phyloP scores from a whole-genome alignment of 2,329 filamentous ascomycete genomes.

The Samsoniella hepiali region DNA sequence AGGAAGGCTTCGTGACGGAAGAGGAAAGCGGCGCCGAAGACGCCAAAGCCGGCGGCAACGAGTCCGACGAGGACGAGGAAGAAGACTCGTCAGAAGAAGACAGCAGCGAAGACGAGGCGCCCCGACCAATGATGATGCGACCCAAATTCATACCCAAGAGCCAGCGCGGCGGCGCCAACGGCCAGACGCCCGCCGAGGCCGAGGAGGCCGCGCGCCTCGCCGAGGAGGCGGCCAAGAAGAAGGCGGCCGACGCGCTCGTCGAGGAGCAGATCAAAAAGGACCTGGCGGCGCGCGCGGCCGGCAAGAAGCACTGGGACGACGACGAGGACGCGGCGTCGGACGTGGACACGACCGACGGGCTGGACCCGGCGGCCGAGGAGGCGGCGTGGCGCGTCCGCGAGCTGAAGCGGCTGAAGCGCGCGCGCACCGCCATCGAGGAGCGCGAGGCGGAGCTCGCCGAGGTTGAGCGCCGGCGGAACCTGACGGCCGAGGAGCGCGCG shows the following conservation, averaged over 20 bases:
- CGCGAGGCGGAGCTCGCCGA: constrained; percentile 84
- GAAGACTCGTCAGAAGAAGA: constrained; percentile 43
- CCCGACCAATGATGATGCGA: constrained; percentile 55
- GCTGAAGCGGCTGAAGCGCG: constrained; percentile 81
- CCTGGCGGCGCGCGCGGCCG: constrained; percentile 67
- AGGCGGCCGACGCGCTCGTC: constrained; percentile 73
- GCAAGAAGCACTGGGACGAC: constrained; percentile 85
- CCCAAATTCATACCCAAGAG: constrained; percentile 63
- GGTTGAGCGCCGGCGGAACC: constrained; percentile 79
- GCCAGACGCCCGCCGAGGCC: constrained; percentile 30
- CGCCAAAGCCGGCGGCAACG: constrained; percentile 24
- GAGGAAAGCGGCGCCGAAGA: constrained; percentile 44
- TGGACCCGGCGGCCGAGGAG: constrained; percentile 83
- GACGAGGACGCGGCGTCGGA: constrained; percentile 67
- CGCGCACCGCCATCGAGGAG: constrained; percentile 78
- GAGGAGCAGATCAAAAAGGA: constrained; percentile 87
- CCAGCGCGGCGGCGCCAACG: constrained; percentile 42
- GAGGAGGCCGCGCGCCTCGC: constrained; percentile 37
- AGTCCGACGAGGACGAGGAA: constrained; percentile 38
- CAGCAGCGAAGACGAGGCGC: constrained; percentile 56
- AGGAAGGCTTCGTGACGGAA: constrained; percentile 63
- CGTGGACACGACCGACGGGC: constrained; percentile 83
- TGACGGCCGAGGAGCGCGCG: constrained; percentile 81
- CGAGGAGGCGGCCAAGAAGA: constrained; percentile 61
- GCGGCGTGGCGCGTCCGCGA: constrained; percentile 94